Evolutionary conservation across 1,139 yeast genomes (phyloP).

Genomic region (Diutina mesorugosa): DNA sequence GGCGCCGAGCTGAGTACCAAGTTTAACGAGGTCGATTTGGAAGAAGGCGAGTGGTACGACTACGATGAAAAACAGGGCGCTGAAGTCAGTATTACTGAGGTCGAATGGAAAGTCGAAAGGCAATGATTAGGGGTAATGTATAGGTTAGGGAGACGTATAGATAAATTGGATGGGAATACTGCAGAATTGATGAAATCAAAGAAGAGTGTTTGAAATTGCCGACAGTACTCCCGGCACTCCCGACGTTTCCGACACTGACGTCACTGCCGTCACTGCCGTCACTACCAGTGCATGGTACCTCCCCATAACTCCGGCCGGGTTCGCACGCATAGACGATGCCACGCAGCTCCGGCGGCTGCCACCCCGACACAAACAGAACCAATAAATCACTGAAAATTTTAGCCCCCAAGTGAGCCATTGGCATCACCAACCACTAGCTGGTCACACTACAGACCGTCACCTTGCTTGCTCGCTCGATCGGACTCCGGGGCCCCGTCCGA

Average conservation of each 20-base stretch:
- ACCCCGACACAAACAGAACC: neutral
- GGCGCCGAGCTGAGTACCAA: slow-evolving; percentile 39
- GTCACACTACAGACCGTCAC: too few relatives aligned
- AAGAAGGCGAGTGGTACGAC: slow-evolving; percentile 87
- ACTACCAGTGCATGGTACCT: neutral
- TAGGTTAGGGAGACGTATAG: neutral
- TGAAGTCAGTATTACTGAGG: slow-evolving; percentile 74
- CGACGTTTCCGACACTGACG: neutral
- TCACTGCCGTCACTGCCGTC: neutral
- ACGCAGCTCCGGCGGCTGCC: neutral
- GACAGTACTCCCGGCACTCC: neutral
- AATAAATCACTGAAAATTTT: too few relatives aligned
- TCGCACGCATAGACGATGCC: neutral
- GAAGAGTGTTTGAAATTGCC: too few relatives aligned
- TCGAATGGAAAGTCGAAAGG: slow-evolving; percentile 17
- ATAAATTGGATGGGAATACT: neutral
- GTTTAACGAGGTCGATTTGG: slow-evolving; percentile 56
- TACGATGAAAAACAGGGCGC: slow-evolving; percentile 76
- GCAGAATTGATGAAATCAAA: too few relatives aligned
- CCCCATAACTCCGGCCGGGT: neutral
- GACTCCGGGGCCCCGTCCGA: neutral
- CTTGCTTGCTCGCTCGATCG: too few relatives aligned
- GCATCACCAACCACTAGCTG: too few relatives aligned
- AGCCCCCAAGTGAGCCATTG: neutral
- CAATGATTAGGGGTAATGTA: neutral